Conservation (phyloP, 257 asterid genomes). For the Forsythia viridissima region DNA sequence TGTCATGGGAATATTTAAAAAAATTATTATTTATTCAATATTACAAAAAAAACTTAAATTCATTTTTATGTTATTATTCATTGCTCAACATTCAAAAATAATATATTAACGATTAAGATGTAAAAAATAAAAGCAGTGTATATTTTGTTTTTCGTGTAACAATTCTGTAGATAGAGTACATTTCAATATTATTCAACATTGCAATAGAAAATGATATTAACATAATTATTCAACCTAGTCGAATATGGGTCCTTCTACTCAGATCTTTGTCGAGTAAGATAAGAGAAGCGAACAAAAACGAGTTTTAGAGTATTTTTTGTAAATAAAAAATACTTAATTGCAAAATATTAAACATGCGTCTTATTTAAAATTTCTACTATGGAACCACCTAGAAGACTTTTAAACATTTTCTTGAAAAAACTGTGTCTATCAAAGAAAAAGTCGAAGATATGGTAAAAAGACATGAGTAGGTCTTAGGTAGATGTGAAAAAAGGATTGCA, state of each 20-base stretch:
- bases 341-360: too few relatives aligned
- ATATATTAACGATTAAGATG: background rate
- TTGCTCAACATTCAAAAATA: background rate
- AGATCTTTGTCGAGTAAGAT: background rate
- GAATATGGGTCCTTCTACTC: background rate
- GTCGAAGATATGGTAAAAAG: background rate
- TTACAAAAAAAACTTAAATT: too few relatives aligned
- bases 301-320: background rate
- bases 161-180: too few relatives aligned
- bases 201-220: too few relatives aligned
- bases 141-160: too few relatives aligned
- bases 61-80: background rate
- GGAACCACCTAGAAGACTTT: background rate
- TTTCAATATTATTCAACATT: too few relatives aligned
- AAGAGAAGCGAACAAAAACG: background rate
- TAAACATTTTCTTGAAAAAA: background rate
- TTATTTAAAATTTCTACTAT: too few relatives aligned
- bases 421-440: background rate
- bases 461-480: background rate
- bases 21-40: too few relatives aligned
- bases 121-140: too few relatives aligned
- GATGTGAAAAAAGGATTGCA: background rate
- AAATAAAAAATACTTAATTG: background rate
- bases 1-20: background rate
- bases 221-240: background rate